phyloP scores from a whole-genome alignment of 2,329 filamentous ascomycete genomes.

The Apiospora kogelbergensis region DNA sequence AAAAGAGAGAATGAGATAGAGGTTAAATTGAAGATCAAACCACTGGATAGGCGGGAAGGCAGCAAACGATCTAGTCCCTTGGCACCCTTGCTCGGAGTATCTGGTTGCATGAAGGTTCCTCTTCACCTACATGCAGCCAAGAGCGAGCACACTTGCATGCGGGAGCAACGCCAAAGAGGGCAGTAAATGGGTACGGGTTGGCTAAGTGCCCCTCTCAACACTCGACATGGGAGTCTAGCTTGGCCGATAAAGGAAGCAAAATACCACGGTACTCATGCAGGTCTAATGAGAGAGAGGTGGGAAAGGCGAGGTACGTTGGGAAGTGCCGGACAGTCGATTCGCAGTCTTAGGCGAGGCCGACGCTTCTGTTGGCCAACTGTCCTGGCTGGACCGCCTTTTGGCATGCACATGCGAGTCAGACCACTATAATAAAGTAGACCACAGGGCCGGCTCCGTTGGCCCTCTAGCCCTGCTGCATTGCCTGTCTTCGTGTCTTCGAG shows the following conservation, averaged over 20 bases:
- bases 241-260: background rate
- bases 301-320: no score
- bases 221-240: background rate
- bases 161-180: background rate
- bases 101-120: background rate
- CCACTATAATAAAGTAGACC: background rate
- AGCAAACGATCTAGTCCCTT: conserved; percentile 13
- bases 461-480: background rate
- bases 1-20: conserved; percentile 7
- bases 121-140: background rate
- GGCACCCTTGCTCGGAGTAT: conserved; percentile 4
- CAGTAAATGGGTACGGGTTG: conserved; percentile 4
- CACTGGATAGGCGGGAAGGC: background rate
- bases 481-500: background rate
- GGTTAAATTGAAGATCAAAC: conserved; percentile 5
- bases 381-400: background rate
- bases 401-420: background rate
- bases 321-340: background rate
- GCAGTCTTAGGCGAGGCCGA: background rate
- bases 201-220: background rate
- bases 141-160: background rate
- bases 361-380: background rate
- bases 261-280: background rate
- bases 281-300: background rate
- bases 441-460: background rate